Conservation (phyloP, 805 yeast species). For the Candida xiaguanensis region DNA sequence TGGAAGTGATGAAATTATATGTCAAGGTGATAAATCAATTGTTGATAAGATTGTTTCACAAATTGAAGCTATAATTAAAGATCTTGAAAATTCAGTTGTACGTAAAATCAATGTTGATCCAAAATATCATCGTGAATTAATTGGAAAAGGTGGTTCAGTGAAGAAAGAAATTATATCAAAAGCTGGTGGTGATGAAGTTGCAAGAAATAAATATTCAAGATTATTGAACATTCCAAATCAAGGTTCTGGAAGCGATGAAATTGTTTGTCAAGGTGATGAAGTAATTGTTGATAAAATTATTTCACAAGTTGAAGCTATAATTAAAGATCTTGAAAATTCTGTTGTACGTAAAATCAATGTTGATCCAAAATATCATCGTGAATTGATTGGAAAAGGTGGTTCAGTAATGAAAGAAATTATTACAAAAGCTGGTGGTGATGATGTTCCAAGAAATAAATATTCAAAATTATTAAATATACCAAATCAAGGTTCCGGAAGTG, state of each 20-base stretch:
- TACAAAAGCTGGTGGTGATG: conserved; percentile 70
- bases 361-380: conserved; percentile 69
- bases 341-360: conserved; percentile 56
- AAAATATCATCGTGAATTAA: conserved; percentile 67
- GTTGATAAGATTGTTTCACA: conserved; percentile 66
- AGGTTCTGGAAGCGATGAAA: conserved; percentile 52
- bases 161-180: conserved; percentile 68
- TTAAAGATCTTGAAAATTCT: conserved; percentile 60
- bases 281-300: conserved; percentile 66
- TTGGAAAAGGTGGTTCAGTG: conserved; percentile 75
- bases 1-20: conserved; percentile 54
- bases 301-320: conserved; percentile 57
- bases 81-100: conserved; percentile 55
- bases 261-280: conserved; percentile 74
- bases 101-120: conserved; percentile 64
- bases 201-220: conserved; percentile 46
- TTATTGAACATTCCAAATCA: conserved; percentile 68
- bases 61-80: conserved; percentile 59
- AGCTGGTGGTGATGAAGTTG: conserved; percentile 67
- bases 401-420: conserved; percentile 70
- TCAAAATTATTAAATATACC: conserved; percentile 68
- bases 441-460: conserved; percentile 42
- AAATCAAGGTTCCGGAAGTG: conserved; percentile 56
- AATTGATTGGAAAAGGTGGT: conserved; percentile 77
- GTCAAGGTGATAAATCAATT: conserved; percentile 71